These are phyloP conservation scores for Aspergillus flavus DNA, from an alignment of 2,329 filamentous ascomycete species.

Conservation along the genomic window DNA sequence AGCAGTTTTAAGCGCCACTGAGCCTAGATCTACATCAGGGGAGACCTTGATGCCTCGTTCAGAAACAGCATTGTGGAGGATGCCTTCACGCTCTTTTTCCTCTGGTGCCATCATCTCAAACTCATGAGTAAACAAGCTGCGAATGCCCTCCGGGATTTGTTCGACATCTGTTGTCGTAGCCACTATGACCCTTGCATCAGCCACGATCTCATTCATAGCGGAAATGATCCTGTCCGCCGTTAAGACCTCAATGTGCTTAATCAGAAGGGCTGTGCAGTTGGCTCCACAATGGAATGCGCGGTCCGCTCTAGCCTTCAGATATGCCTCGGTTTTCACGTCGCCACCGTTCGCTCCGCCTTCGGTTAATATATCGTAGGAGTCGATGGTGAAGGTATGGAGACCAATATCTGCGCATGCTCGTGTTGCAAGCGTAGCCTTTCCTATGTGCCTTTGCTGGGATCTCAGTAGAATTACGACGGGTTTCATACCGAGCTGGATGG, in stretches of 20 bases:
- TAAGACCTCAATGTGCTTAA: constrained; percentile 87
- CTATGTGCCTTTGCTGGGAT: constrained; percentile 90
- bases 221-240: constrained; percentile 88
- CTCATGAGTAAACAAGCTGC: constrained; percentile 92
- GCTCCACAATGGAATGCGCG: constrained; percentile 85
- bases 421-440: constrained; percentile 78
- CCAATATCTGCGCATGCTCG: constrained; percentile 86
- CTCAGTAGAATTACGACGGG: constrained; percentile 85
- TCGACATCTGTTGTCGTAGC: constrained; percentile 95
- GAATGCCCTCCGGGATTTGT: constrained; percentile 86
- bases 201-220: constrained; percentile 79
- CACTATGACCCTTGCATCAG: constrained; percentile 79
- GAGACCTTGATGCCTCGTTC: constrained; percentile 77
- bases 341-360: constrained; percentile 83
- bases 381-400: constrained; percentile 83
- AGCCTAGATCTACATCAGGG: constrained; percentile 78
- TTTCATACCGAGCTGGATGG: constrained; percentile 83
- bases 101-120: constrained; percentile 91
- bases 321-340: constrained; percentile 92
- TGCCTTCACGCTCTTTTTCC: constrained; percentile 86
- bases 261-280: constrained; percentile 78
- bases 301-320: constrained; percentile 83
- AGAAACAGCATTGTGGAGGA: constrained; percentile 76
- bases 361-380: constrained; percentile 92
- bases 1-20: constrained; percentile 91